Conservation (phyloP, 768 basidiomycete species). For the Phylloporus sp. region DNA sequence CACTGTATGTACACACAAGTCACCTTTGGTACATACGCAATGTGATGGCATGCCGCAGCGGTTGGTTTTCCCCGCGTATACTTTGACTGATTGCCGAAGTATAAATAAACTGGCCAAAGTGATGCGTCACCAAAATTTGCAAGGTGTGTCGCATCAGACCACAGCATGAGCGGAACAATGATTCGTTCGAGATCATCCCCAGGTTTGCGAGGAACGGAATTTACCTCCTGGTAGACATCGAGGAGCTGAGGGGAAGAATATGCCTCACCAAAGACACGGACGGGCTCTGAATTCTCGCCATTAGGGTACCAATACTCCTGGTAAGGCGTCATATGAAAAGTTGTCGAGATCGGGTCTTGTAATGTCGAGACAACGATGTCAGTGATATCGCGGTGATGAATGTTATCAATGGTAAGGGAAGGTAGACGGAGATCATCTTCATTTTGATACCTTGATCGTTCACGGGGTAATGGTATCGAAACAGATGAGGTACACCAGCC, state of each 20-base stretch:
- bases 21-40: too few species aligned
- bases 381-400: neutral
- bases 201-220: too few species aligned
- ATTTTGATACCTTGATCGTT: neutral
- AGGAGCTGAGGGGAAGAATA: neutral
- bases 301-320: constrained; percentile 2
- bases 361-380: constrained; percentile 5
- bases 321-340: constrained; percentile 3
- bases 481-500: constrained; percentile 6
- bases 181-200: constrained; percentile 6
- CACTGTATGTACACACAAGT: too few species aligned
- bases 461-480: neutral
- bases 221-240: too few species aligned
- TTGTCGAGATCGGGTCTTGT: neutral
- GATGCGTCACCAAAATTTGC: too few species aligned
- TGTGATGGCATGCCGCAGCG: too few species aligned
- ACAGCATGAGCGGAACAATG: neutral
- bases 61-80: too few species aligned
- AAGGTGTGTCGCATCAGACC: too few species aligned
- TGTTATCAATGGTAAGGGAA: neutral
- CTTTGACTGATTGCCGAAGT: too few species aligned
- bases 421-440: neutral
- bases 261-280: neutral
- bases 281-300: too few species aligned
- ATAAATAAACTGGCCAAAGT: too few species aligned